These are phyloP conservation scores for Brettanomyces nanus DNA, from an alignment of 805 yeast genomes.

Conservation along the genomic window DNA sequence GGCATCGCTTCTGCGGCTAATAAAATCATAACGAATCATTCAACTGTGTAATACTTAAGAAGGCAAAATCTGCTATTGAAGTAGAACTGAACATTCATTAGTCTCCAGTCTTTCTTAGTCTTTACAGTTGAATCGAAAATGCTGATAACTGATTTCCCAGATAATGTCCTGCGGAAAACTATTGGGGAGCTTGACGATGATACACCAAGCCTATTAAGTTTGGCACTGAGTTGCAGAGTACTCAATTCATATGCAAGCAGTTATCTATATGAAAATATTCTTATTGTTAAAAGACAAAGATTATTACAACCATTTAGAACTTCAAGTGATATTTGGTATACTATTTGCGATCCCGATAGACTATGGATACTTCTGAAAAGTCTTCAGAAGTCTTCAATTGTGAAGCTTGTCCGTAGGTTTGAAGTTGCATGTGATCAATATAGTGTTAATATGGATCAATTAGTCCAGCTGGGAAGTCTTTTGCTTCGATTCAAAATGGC, in stretches of 20 bases:
- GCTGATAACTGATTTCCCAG: neutral
- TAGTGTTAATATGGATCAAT: neutral
- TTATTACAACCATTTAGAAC: neutral
- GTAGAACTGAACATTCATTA: too few relatives aligned
- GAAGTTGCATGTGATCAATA: neutral
- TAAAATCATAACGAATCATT: too few relatives aligned
- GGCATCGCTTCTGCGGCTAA: too few relatives aligned
- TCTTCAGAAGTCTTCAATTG: neutral
- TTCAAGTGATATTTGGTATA: neutral
- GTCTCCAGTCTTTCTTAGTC: too few relatives aligned
- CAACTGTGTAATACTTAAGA: too few relatives aligned
- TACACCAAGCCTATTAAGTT: neutral
- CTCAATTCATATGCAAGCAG: neutral
- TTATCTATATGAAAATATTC: conserved; percentile 1
- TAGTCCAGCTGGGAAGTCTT: conserved; percentile 5
- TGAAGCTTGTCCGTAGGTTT: neutral
- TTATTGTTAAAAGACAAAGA: neutral
- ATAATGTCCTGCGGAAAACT: neutral
- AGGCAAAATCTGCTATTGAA: too few relatives aligned
- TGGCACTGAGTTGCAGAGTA: neutral
- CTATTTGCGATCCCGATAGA: neutral
- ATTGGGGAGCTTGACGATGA: neutral
- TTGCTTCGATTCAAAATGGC: conserved; percentile 12
- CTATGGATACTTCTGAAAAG: conserved; percentile 1
- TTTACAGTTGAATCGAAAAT: too few relatives aligned